Evolutionary conservation across 441 rosid genomes (phyloP), one percentile per base, ranked within the genome.

Genomic region (Pelargonium exstipulatum): DNA sequence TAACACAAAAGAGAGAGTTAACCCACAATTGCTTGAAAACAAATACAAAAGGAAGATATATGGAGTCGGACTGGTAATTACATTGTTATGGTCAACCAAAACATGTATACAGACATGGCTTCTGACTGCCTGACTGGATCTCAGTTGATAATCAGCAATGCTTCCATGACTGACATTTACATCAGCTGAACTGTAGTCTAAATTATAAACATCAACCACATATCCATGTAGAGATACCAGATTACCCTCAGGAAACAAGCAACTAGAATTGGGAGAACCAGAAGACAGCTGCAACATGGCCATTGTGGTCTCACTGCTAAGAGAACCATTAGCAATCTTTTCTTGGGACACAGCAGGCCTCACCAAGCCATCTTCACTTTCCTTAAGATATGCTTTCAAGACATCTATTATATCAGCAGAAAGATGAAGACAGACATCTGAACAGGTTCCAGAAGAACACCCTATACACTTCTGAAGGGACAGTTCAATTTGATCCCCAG

Each of bases 211-310:
- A 49, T 80, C 78, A 62, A 85, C 73, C 69, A 91, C 93, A 71
- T 78, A 77, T 65, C 95, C 97, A 66, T 45, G 49, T 62, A 91
- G 71, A 71, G 92, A 77, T 35, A 73, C 72, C 65, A 91, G 79
- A 60, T 83, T 83, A 74, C 96, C 90, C 53, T 82, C 88, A 14
- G 89, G 90, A 80, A 85, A 81, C 64, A 89, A 77, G 76, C 66
- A 69, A 68, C 70, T 73, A 67, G 75, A 73, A 77, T 65, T 67
- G 71, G 79, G 66, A 73, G 69, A 53, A 64, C 61, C 74, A 73
- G 81, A 60, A 14, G 75, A 68, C 55, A 71, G 74, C 35, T 51
- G 51, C 43, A 68, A 70, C 43, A 60, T 46, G 53, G 68, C 67
- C 66, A 60, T 37, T 18, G 42, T 58, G 65, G 62, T 73, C 74